Conservation (phyloP, 345 rosid species). For the Erucastrum elatum region DNA sequence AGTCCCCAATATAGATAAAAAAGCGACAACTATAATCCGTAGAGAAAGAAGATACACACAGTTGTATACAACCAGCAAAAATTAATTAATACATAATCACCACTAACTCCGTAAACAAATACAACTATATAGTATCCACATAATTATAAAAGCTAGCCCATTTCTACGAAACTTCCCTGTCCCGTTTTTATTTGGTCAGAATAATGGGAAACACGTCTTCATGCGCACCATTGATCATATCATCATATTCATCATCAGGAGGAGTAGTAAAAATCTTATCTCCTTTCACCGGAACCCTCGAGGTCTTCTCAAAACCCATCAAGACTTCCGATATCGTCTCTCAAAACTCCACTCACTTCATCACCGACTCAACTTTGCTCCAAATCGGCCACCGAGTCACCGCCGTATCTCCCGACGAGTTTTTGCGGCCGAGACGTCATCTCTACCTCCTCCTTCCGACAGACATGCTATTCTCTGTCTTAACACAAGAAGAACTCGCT, state of each 20-base stretch:
- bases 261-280: conserved; percentile 33
- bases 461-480: conserved; percentile 40
- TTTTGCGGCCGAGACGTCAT: conserved; percentile 34
- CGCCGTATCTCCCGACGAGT: conserved; percentile 21
- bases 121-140: conserved; percentile 6
- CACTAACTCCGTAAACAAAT: conserved; percentile 22
- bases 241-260: conserved; percentile 20
- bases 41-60: conserved; percentile 16
- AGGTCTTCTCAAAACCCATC: conserved; percentile 32
- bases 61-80: conserved; percentile 27
- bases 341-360: conserved; percentile 20
- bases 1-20: conserved; percentile 25
- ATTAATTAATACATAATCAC: conserved; percentile 21
- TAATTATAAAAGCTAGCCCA: conserved; percentile 16
- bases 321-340: conserved; percentile 35
- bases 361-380: conserved; percentile 38
- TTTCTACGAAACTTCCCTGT: conserved; percentile 12
- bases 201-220: conserved; percentile 45
- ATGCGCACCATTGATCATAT: conserved; percentile 30
- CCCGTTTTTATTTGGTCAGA: not conserved
- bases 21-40: conserved; percentile 35
- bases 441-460: conserved; percentile 37
- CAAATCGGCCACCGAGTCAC: conserved; percentile 36
- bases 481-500: conserved; percentile 39
- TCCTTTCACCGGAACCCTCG: conserved; percentile 34